Base-by-base conservation (phyloP, 116 monocot genomes). In the Papilionanthe hybrid region DNA sequence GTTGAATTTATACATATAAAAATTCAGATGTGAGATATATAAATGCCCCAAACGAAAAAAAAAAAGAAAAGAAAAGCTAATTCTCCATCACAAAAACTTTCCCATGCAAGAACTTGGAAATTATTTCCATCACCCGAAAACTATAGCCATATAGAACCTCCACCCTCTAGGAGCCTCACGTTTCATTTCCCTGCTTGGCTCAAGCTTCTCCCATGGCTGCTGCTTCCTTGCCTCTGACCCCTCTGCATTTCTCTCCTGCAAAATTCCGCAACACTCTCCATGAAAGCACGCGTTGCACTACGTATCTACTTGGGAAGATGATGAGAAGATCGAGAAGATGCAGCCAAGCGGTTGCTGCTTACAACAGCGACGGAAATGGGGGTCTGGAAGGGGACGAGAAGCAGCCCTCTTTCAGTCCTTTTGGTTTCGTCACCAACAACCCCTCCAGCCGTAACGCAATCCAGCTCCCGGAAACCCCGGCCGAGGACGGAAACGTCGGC, bases 401-500 rank as follows among this genome's bases (percentile, higher is more conserved):
- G 45, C 43, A 77, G 42, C 55, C 90, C 12, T 65, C 82, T 12
- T 98, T 98, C 83, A 98, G 91, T 11, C 98, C 98, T 8, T 98
- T 98, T 72, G 94, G 98, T 0, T 98, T 98, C 75, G 94, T 98
- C 28, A 98, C 92, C 17, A 94, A 98, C 72, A 98, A 98, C 79
- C 98, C 98, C 17, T 98, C 98, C 9, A 98, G 98, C 80, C 85
- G 91, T 1, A 87, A 85, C 65, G 94, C 98, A 29, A 98, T 98
- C 77, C 98, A 98, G 86, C 93, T 98, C 12, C 93, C 98, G 0
- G 88, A 91, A 45, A 86, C 87, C 29, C 98, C 98, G 1, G 98
- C 98, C 1, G 93, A 98, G 87, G 98, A 93, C 30, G 98, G 98
- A n/a, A 98, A 98, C 69, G 98, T 98, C 81, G 98, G 98, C 29